Base-by-base conservation (phyloP, 345 rosid genomes). In the Eutrema heterophyllum region DNA sequence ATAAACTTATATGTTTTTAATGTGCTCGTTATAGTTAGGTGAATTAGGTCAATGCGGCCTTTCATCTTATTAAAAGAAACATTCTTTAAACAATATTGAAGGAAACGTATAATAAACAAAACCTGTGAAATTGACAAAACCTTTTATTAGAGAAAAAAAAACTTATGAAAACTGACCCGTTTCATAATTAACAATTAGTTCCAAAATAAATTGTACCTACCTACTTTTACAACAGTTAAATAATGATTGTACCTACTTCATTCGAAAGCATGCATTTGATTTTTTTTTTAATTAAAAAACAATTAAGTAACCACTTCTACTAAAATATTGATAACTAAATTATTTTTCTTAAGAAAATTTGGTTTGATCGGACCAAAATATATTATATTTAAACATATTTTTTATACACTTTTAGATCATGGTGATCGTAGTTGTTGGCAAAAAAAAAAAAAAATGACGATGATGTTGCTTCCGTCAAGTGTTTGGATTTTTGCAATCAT, bases 401-500 rank as follows among this genome's bases (percentile, higher is more conserved):
- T 59, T 24, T 5, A 1, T 24, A 75, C 69, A 76, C 51, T n/a
- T 68, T 61, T 8, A 60, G 74, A 68, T 51, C 43, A 61, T 75
- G 64, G 65, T 68, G 79, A 63, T 46, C 59, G 35, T 62, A 76
- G 79, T 69, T 62, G 79, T 76, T 76, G 70, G 69, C 51, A 68
- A n/a, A n/a, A n/a, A n/a, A n/a, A n/a, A n/a, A n/a, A n/a, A n/a
- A n/a, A n/a, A n/a, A n/a, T n/a, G n/a, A n/a, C n/a, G n/a, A n/a
- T n/a, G 5, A 44, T 62, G 32, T 68, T 75, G 74, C 70, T 68
- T 75, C 36, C 79, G 79, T 61, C 70, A 44, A 51, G 74, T 75
- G 50, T 68, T 75, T 75, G 79, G 69, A 68, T 61, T 75, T 75
- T 68, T 75, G 70, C 74, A 61, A 68, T 62, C 66, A 76, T 62